phyloP scores from a whole-genome alignment of 139 green algal species.

The Pleodorina starrii region DNA sequence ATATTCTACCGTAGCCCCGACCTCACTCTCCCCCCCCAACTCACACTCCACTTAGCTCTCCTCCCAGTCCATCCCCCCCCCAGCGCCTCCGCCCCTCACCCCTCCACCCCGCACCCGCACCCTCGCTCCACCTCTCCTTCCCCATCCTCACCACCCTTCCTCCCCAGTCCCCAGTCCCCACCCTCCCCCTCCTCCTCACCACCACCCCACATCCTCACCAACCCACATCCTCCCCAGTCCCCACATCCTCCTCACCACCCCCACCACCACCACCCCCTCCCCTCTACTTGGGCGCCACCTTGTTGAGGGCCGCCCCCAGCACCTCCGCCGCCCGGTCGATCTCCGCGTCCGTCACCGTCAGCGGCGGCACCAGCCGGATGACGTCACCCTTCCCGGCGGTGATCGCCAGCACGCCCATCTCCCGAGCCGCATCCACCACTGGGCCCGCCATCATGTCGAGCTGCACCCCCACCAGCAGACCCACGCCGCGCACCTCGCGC shows the following conservation, averaged over 20 bases:
- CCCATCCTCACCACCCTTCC: too few relatives aligned
- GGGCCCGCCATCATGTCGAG: constrained; percentile 87
- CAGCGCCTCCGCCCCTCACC: too few relatives aligned
- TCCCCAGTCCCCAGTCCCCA: too few relatives aligned
- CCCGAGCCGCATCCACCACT: constrained; percentile 78
- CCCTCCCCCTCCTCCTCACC: too few relatives aligned
- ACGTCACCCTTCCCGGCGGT: constrained; percentile 95
- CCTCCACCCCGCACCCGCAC: too few relatives aligned
- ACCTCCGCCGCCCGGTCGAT: constrained; percentile 77
- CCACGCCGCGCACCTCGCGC: constrained; percentile 90
- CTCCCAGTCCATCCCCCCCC: too few relatives aligned
- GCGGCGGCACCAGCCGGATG: constrained; percentile 94
- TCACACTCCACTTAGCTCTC: too few relatives aligned
- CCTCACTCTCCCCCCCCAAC: too few relatives aligned
- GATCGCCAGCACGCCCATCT: constrained; percentile 93
- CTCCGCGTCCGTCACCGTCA: constrained; percentile 91
- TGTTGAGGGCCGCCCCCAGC: constrained; percentile 46
- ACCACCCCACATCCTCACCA: neutral
- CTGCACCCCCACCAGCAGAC: constrained; percentile 95
- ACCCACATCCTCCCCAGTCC: neutral
- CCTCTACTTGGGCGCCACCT: constrained; percentile 23
- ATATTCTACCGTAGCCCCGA: too few relatives aligned
- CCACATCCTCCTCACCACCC: too few relatives aligned
- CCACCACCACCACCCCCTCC: too few relatives aligned
- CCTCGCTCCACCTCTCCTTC: too few relatives aligned